These are phyloP conservation scores for Taiozyma sp. DNA, from an alignment of 1,139 yeast genomes.

Conservation along the genomic window DNA sequence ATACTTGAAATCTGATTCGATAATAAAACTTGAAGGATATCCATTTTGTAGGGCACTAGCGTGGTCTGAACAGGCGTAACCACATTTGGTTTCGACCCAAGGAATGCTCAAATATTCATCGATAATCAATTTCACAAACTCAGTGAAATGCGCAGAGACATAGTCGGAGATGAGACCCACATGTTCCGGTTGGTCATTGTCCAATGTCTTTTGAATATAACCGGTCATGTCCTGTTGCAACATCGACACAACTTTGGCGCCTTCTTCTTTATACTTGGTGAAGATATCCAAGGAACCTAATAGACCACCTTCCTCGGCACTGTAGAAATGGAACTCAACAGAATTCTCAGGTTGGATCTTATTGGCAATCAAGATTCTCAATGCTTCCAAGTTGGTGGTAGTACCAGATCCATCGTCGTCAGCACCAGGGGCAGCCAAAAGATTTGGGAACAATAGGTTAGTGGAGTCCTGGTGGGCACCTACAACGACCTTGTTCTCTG, in stretches of 20 bases:
- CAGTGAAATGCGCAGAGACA: constrained; percentile 53
- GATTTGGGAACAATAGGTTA: constrained; percentile 65
- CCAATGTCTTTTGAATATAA: constrained; percentile 50
- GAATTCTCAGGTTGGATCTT: constrained; percentile 62
- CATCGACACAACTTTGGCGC: constrained; percentile 66
- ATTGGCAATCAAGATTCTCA: constrained; percentile 48
- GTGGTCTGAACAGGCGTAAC: constrained; percentile 93
- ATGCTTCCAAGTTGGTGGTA: constrained; percentile 69
- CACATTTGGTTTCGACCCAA: constrained; percentile 72
- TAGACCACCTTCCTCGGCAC: constrained; percentile 93
- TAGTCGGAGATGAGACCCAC: constrained; percentile 79
- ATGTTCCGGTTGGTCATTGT: constrained; percentile 57
- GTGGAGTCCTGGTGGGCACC: constrained; percentile 92
- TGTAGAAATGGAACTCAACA: constrained; percentile 87
- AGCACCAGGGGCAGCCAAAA: constrained; percentile 85
- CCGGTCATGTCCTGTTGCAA: constrained; percentile 98
- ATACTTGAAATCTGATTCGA: constrained; percentile 65
- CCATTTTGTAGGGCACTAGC: constrained; percentile 82
- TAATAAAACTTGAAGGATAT: constrained; percentile 75
- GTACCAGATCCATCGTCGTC: constrained; percentile 95
- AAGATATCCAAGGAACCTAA: constrained; percentile 83
- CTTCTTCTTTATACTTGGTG: constrained; percentile 41
- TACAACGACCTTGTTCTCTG: constrained; percentile 54
- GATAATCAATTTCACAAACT: constrained; percentile 57
- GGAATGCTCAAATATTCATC: constrained; percentile 60